A percentile compares a stretch with the other conserved stretches of the same genome.
phyloP scores from a whole-genome alignment of 352 stramenopile genomes.

The Thraustotheca clavata region DNA sequence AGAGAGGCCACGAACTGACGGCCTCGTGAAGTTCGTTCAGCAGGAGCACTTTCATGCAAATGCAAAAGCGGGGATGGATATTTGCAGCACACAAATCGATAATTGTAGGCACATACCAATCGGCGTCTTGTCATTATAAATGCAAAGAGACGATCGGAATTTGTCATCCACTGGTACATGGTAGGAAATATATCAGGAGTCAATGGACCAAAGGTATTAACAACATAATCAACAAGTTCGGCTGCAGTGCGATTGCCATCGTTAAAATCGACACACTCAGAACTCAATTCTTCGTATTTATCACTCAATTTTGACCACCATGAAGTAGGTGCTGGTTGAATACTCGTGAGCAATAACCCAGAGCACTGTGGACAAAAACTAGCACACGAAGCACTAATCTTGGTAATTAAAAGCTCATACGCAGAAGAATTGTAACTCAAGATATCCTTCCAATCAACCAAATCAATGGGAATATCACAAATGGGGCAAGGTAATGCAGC shows the following conservation, averaged over 20 bases:
- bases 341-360: background rate
- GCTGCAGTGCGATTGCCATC: background rate
- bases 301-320: background rate
- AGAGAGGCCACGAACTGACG: no score
- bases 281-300: background rate
- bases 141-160: background rate
- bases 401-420: no score
- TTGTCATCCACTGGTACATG: conserved; percentile 1
- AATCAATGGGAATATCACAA: no score
- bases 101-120: no score
- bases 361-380: background rate
- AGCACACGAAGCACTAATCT: background rate
- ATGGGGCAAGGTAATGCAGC: no score
- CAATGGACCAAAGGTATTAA: background rate
- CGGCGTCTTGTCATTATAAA: background rate
- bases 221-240: background rate
- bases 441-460: no score
- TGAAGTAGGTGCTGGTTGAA: background rate
- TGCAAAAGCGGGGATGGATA: no score
- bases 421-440: no score
- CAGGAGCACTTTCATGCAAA: no score
- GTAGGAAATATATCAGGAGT: background rate
- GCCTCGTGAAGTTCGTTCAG: no score
- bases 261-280: background rate
- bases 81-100: no score